Conservation (phyloP, 2,329 filamentous ascomycete species). For the Penicillium glabrum region DNA sequence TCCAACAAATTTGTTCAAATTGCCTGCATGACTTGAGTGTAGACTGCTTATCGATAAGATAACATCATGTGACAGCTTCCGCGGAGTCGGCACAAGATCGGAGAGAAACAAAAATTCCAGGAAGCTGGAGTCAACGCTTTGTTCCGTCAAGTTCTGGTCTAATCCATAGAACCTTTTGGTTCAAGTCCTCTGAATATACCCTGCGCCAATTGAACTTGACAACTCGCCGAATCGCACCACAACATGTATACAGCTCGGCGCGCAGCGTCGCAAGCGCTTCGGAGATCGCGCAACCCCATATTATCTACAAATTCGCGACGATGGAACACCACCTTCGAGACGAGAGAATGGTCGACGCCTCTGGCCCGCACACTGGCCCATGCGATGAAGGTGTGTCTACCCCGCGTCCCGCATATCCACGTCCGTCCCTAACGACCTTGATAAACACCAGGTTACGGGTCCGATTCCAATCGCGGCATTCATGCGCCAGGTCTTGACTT, state of each 20-base stretch:
- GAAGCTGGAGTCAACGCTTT: neutral
- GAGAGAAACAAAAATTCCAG: neutral
- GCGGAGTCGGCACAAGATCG: neutral
- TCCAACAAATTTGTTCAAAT: no score
- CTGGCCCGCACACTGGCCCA: conserved; percentile 82
- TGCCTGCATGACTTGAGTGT: no score
- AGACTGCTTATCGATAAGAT: neutral
- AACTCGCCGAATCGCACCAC: neutral
- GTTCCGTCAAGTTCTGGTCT: neutral
- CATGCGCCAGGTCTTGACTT: conserved; percentile 98
- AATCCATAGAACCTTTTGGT: no score
- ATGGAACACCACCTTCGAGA: conserved; percentile 36
- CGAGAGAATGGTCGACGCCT: conserved; percentile 83
- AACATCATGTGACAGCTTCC: neutral
- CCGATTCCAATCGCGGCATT: conserved; percentile 89
- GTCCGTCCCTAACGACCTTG: conserved; percentile 1
- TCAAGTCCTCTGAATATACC: fast-evolving
- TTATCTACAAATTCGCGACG: conserved; percentile 21
- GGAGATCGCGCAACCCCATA: conserved; percentile 17
- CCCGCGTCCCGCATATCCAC: neutral
- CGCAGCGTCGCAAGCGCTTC: conserved; percentile 26
- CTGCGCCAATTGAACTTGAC: neutral
- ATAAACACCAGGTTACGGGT: conserved; percentile 69
- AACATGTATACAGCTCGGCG: conserved; percentile 32
- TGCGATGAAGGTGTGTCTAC: conserved; percentile 69